Evolutionary conservation across 2,329 filamentous ascomycete genomes (phyloP).

Genomic region (Trichoderma simmonsii): DNA sequence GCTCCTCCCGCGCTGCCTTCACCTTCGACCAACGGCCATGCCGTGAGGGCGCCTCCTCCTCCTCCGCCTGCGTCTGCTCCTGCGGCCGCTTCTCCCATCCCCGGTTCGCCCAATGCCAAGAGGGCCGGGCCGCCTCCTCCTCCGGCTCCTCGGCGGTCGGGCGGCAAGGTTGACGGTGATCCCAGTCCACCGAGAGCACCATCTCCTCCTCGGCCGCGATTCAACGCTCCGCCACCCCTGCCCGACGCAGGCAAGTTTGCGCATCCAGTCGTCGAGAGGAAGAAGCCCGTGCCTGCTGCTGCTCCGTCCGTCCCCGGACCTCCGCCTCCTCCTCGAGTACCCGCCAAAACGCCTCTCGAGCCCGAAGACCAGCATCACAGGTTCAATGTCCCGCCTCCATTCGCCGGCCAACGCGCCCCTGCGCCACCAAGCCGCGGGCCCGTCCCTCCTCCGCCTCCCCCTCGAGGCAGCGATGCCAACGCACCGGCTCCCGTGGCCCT

Average conservation of each 20-base stretch:
- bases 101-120: slow-evolving; percentile 16
- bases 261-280: slow-evolving; percentile 40
- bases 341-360: slow-evolving; percentile 68
- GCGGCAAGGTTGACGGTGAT: slow-evolving; percentile 57
- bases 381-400: slow-evolving; percentile 78
- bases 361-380: slow-evolving; percentile 52
- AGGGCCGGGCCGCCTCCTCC: slow-evolving; percentile 33
- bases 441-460: slow-evolving; percentile 69
- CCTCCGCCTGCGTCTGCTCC: slow-evolving; percentile 27
- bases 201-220: slow-evolving; percentile 58
- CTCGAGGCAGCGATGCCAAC: slow-evolving; percentile 34
- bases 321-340: slow-evolving; percentile 40
- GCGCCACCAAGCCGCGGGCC: slow-evolving; percentile 66
- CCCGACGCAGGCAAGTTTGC: slow-evolving; percentile 88
- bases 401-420: slow-evolving; percentile 65
- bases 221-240: slow-evolving; percentile 82
- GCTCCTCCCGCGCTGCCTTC: slow-evolving; percentile 25
- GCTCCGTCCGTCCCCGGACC: slow-evolving; percentile 30
- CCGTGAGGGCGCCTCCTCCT: slow-evolving; percentile 35
- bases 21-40: slow-evolving; percentile 33
- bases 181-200: slow-evolving; percentile 68
- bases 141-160: slow-evolving; percentile 56
- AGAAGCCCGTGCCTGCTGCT: slow-evolving; percentile 19
- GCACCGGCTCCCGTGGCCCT: slow-evolving; percentile 24
- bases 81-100: slow-evolving; percentile 9